Base-by-base conservation (phyloP, 1,139 yeast genomes). In the Eremothecium sinecaudum region DNA sequence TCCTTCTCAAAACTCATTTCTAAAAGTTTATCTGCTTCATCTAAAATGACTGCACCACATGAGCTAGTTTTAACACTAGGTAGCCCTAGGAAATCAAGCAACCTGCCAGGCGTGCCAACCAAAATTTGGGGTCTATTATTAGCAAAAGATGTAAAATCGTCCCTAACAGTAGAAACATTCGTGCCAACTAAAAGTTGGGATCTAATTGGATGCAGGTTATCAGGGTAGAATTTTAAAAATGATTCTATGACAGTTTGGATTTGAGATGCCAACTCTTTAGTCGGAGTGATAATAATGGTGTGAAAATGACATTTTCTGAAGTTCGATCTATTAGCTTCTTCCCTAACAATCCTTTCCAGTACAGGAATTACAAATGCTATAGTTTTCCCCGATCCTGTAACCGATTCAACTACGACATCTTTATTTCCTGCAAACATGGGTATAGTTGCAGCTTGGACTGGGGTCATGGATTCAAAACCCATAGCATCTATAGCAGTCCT, bases 331-430 rank as follows among this genome's bases (percentile, higher is more conserved):
- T 48, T 45, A 24, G 58, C 47, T 26, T 42, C 48, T 12, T 54
- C 53, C 36, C 49, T 56, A 28, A 69, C 59, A 21, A 79, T 59
- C 56, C 73, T 74, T 48, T 86, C 90, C 16, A 87, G 55, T 2
- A 86, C 70, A 0, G 98, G 98, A 3, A 90, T 69, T 6, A 75
- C 75, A 59, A 81, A 90, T 3, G 97, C 83, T 21, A 87, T 59
- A 0, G 98, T 90, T 55, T 90, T 90, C 6, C 98, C 98, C 0
- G 97, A 86, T 0, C 98, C 98, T 0, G 98, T 90, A 2, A 86
- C 95, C 0, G 97, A 86, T 45, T 87, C 95, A 2, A 86, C 96
- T 7, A 92, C 94, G 7, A 90, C 97, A 60, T 90, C 98, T 53
- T 90, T 90, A 50, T 87, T 81, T n/a, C 79, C 79, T 30, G 80